Base-by-base conservation (phyloP, 148 eudicot genomes). In the Bassia scoparia region DNA sequence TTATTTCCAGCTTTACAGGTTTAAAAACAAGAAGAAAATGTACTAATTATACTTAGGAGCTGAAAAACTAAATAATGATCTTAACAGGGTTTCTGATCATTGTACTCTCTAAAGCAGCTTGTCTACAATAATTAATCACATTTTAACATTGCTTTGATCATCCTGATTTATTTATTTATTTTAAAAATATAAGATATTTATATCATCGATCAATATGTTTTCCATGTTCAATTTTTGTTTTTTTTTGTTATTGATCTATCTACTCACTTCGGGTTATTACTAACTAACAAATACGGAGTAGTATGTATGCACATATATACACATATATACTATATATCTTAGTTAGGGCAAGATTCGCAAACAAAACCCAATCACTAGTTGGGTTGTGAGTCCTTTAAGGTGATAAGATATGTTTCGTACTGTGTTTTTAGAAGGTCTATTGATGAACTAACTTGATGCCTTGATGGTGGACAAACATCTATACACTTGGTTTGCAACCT, bases 361-460 rank as follows among this genome's bases (percentile, higher is more conserved):
- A 72, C 85, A 94, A 77, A 85, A 81, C 79, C 97, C 97, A 4
- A 87, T 91, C 18, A 94, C 91, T 30, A 97, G 98, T 27, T 94
- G 98, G 98, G 83, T 94, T 69, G 90, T 94, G 56, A 94, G 98
- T 76, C 96, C 98, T 72, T 72, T 91, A 75, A 82, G 86, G 82
- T 89, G 89, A 93, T 76, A 46, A 65, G 20, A 34, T 38, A 5
- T 37, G 23, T 3, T 21, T 33, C 26, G 21, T 18, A 16, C 26
- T 79, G 63, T 60, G 34, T 61, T 49, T 5, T 70, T 10, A 3
- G n/a, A 54, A 3, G 31, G 33, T 41, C 69, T 65, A n/a, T 24
- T 17, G n/a, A 12, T 65, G 69, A 37, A 34, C 67, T 31, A 63
- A 63, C 49, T 63, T 37, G n/a, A n/a, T n/a, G n/a, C n/a, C n/a